These are phyloP conservation scores for Magnolia officinalis DNA, from an alignment of 164 flowering plant species.

Conservation along the genomic window DNA sequence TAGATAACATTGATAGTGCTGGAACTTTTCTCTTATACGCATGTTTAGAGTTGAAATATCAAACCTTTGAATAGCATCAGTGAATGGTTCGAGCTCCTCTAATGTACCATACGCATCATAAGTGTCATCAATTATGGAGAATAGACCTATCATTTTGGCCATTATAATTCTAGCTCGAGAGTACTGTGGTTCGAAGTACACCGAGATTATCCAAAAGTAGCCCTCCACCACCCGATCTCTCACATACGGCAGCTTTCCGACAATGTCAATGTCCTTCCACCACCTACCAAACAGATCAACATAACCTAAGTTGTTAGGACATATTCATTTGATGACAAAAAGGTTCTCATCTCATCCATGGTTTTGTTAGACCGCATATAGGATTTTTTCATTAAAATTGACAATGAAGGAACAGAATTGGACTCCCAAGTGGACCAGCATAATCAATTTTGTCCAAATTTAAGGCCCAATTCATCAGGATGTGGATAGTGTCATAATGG, in stretches of 20 bases:
- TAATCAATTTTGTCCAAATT: too few relatives aligned
- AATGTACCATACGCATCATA: constrained; percentile 23
- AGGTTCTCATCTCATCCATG: neutral
- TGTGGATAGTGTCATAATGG: too few relatives aligned
- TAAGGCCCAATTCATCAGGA: too few relatives aligned
- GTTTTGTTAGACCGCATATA: too few relatives aligned
- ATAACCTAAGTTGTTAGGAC: neutral
- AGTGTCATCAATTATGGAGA: constrained; percentile 19
- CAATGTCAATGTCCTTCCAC: constrained; percentile 4
- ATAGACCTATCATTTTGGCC: constrained; percentile 1
- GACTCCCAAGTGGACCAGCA: neutral
- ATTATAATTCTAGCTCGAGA: constrained; percentile 10
- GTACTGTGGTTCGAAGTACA: neutral
- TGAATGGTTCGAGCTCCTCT: constrained; percentile 24
- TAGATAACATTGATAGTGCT: too few relatives aligned
- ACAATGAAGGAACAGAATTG: too few relatives aligned
- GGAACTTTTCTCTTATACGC: too few relatives aligned
- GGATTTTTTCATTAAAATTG: too few relatives aligned
- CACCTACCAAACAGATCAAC: neutral
- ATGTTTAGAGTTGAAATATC: too few relatives aligned
- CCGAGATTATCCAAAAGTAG: constrained; percentile 4
- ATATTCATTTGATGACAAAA: too few relatives aligned
- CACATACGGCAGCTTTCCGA: neutral
- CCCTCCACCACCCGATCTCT: constrained; percentile 7
- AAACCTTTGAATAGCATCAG: constrained; percentile 26